These are phyloP conservation scores for Exsudoporus frostii DNA, from an alignment of 768 basidiomycete species.

Conservation along the genomic window DNA sequence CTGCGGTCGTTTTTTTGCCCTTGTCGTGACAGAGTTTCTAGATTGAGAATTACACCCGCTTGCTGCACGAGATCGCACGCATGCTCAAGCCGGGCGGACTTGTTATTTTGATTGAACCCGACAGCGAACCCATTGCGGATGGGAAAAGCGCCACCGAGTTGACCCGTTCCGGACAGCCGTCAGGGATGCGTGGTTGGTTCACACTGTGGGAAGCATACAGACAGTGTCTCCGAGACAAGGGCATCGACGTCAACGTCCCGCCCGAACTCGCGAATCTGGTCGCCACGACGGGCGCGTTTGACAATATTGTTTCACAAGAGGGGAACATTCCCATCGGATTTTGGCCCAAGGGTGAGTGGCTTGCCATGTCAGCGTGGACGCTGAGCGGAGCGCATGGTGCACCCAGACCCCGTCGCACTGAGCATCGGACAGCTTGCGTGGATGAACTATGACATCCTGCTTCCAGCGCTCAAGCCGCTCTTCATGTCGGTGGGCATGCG, in stretches of 20 bases:
- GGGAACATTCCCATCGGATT: slow-evolving; percentile 68
- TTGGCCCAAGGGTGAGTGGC: slow-evolving; percentile 55
- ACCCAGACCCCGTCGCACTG: slow-evolving; percentile 51
- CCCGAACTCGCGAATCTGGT: slow-evolving; percentile 51
- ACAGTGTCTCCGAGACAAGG: slow-evolving; percentile 47
- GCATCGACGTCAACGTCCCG: slow-evolving; percentile 58
- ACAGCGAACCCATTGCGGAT: slow-evolving; percentile 49
- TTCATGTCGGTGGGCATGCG: slow-evolving; percentile 52
- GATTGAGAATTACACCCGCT: slow-evolving; percentile 61
- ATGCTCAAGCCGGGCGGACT: slow-evolving; percentile 70
- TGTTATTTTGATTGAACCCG: slow-evolving; percentile 62
- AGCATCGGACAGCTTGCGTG: slow-evolving; percentile 70
- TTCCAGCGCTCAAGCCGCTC: slow-evolving; percentile 60
- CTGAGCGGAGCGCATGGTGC: slow-evolving; percentile 8
- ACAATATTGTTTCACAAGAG: slow-evolving; percentile 51
- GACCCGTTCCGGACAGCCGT: slow-evolving; percentile 30
- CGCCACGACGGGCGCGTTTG: slow-evolving; percentile 47
- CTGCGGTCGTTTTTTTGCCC: slow-evolving; percentile 2
- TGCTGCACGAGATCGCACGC: slow-evolving; percentile 60
- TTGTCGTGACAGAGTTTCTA: slow-evolving; percentile 26
- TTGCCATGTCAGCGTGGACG: slow-evolving; percentile 5
- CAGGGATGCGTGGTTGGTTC: slow-evolving; percentile 56
- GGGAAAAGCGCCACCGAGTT: slow-evolving; percentile 39
- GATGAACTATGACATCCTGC: slow-evolving; percentile 67
- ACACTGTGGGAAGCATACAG: slow-evolving; percentile 63